Percentiles rank a stretch among this genome's conserved stretches.
These are phyloP conservation scores for Chalaropsis ovoidea DNA, from an alignment of 2,329 filamentous ascomycete species.

Conservation along the genomic window DNA sequence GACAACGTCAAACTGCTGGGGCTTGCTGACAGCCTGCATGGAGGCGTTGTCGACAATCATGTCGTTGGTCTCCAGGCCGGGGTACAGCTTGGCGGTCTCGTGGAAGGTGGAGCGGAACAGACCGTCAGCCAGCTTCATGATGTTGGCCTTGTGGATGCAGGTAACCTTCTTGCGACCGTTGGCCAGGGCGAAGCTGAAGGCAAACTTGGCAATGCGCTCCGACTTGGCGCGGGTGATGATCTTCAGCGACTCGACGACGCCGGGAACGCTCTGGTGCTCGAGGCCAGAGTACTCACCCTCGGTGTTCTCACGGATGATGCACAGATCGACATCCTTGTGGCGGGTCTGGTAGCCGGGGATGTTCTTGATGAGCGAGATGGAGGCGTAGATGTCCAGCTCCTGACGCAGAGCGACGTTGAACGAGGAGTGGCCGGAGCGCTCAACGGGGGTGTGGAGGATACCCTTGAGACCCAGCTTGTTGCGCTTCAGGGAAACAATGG, in stretches of 20 bases:
- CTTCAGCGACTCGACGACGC: slow-evolving; percentile 98
- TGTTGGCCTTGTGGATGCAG: slow-evolving; percentile 99
- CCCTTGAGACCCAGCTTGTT: slow-evolving; percentile 99
- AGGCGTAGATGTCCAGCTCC: slow-evolving; percentile 99
- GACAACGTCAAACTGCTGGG: slow-evolving; percentile 98
- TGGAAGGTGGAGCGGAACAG: slow-evolving; percentile 98
- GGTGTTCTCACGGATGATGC: slow-evolving; percentile 99
- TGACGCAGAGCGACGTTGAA: slow-evolving; percentile 99
- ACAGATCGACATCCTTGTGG: slow-evolving; percentile 93
- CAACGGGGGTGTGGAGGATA: slow-evolving; percentile 94
- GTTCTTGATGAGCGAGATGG: slow-evolving; percentile 97
- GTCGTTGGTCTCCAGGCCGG: slow-evolving; percentile 89
- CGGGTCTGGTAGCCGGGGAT: slow-evolving; percentile 96
- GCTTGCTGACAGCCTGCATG: slow-evolving; percentile 94
- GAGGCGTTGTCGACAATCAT: slow-evolving; percentile 99
- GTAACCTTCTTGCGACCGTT: slow-evolving; percentile 99
- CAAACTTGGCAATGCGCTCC: slow-evolving; percentile 98
- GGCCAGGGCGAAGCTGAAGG: slow-evolving; percentile 92
- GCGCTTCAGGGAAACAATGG: slow-evolving; percentile 86
- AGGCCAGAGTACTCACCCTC: slow-evolving; percentile 99
- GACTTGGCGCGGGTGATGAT: slow-evolving; percentile 99
- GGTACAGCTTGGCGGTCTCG: slow-evolving; percentile 85
- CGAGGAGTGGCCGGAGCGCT: slow-evolving; percentile 92
- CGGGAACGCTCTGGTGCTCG: slow-evolving; percentile 93
- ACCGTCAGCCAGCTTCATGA: slow-evolving; percentile 99